Evolutionary conservation across 306 rosid genomes (phyloP), one percentile per base, ranked within the genome.

Genomic region (Quercus gilva): DNA sequence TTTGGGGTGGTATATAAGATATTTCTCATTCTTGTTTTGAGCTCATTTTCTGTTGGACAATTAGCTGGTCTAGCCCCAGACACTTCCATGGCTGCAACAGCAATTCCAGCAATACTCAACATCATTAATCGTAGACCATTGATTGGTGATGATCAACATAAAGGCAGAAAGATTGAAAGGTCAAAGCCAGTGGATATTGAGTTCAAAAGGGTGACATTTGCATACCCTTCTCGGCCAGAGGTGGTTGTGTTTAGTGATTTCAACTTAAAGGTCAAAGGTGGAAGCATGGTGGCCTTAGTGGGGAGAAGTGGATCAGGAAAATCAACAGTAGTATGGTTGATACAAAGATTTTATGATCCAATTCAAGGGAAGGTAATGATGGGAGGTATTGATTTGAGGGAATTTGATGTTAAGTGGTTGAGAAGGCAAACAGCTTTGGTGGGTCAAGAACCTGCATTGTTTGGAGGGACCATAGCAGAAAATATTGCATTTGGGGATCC

Each of bases 291-390:
- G 85, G 99, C 94, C 14, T 79, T 92, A 83, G 95, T 87, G 28
- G 99, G 99, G 23, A 86, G 89, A 68, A 91, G 99, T 58, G 99
- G 97, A 60, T 94, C 95, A 11, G 99, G 97, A 74, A 94, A 94
- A 80, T 94, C 99, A 56, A 94, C 99, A 0, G 92, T 94, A 26
- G 55, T 91, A 74, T 94, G 97, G 99, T 67, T 94, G 86, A 77
- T 88, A 18, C 97, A 90, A 76, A 90, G 99, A 78, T 94, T 94
- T 87, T 94, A 94, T 75, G 97, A 94, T 87, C 99, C 99, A 33
- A 85, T 79, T 73, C 82, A 88, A 81, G 99, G 97, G 79, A 91
- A 84, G 78, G 97, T 92, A 76, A 78, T 84, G 88, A 69, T 91
- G 87, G 88, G 89, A 83, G 94, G 97, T n/a, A 70, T 84, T 49